These are phyloP conservation scores for Fallopia convolvulus DNA, from an alignment of 148 eudicot genomes.

Conservation along the genomic window DNA sequence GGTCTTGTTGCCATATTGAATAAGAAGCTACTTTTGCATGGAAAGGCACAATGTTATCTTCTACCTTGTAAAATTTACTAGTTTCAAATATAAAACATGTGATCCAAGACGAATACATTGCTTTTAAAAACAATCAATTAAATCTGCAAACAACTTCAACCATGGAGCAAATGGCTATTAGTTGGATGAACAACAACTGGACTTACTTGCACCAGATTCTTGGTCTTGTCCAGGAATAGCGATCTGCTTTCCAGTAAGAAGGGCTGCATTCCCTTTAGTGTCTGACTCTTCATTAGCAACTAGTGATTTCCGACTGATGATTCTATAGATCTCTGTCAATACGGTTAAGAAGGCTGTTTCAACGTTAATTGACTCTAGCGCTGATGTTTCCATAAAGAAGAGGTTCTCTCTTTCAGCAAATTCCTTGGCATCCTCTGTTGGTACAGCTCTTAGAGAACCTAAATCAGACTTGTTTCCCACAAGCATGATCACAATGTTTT, in stretches of 20 bases:
- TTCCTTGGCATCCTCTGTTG: constrained; percentile 54
- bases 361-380: constrained; percentile 47
- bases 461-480: constrained; percentile 51
- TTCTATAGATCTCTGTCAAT: constrained; percentile 37
- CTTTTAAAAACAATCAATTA: constrained; percentile 14
- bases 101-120: constrained; percentile 11
- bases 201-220: background rate
- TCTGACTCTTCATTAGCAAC: constrained; percentile 20
- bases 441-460: constrained; percentile 43
- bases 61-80: constrained; percentile 5
- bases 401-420: constrained; percentile 51
- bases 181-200: background rate
- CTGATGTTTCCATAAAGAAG: constrained; percentile 56
- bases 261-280: constrained; percentile 41
- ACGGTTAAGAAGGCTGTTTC: constrained; percentile 41
- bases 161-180: background rate
- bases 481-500: constrained; percentile 50
- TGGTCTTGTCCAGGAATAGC: constrained; percentile 24
- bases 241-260: constrained; percentile 18
- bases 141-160: background rate
- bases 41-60: background rate
- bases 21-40: background rate
- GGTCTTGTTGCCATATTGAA: background rate
- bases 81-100: constrained; percentile 4
- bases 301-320: constrained; percentile 38